Evolutionary conservation across 2,329 filamentous ascomycete species (phyloP).

Genomic region (Lasiodiplodia citricola): DNA sequence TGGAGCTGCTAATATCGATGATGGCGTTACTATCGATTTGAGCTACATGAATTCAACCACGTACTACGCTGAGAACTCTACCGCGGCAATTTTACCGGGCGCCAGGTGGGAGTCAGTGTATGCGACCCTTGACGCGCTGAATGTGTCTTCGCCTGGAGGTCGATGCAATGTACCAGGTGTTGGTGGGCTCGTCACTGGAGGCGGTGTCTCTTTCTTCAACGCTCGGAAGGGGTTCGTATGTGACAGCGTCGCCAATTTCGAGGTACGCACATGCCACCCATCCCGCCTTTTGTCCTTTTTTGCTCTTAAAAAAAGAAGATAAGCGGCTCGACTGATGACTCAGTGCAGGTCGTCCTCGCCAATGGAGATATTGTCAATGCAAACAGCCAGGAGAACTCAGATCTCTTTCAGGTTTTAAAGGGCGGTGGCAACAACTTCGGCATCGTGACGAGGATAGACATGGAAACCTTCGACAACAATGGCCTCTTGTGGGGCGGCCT

Average conservation of each 20-base stretch:
- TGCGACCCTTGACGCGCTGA: conserved; percentile 31
- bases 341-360: conserved; percentile 15
- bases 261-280: background rate
- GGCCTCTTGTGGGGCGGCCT: conserved; percentile 44
- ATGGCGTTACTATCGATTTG: conserved; percentile 38
- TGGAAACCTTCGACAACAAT: conserved; percentile 23
- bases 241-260: conserved; percentile 14
- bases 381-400: conserved; percentile 25
- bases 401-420: conserved; percentile 45
- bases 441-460: conserved; percentile 42
- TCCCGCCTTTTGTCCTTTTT: background rate
- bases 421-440: conserved; percentile 47
- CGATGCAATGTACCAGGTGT: conserved; percentile 34
- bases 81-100: conserved; percentile 33
- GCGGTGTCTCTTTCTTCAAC: conserved; percentile 14
- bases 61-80: conserved; percentile 31
- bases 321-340: background rate
- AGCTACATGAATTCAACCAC: conserved; percentile 34
- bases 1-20: conserved; percentile 36
- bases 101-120: conserved; percentile 37
- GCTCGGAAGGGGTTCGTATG: conserved; percentile 3
- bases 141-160: conserved; percentile 35
- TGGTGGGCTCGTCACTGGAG: conserved; percentile 35
- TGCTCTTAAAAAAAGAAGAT: background rate
- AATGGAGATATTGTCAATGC: conserved; percentile 15